Base-by-base conservation (phyloP, 2,329 filamentous ascomycete species). In the Trichophyton verrucosum region DNA sequence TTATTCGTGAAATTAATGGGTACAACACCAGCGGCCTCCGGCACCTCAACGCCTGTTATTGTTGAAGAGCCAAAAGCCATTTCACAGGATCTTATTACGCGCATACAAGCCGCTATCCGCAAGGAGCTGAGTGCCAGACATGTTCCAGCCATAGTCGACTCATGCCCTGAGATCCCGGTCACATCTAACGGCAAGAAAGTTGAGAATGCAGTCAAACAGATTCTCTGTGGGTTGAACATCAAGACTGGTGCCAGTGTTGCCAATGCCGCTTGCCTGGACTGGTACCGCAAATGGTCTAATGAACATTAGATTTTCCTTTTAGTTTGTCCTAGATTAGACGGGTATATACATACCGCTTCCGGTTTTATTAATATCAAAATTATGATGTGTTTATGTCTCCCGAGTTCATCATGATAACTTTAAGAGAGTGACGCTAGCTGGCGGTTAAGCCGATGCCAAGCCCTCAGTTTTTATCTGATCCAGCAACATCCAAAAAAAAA, bases 131-230 rank as follows among this genome's bases (percentile, higher is more conserved):
- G 89, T 67, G 88, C 90, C 3, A 82, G 94, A 59, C 94, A 99
- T 76, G 91, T 97, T 0, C 92, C 92, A 0, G 87, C 84, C 0
- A 77, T 96, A 0, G 80, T 97, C 17, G 89, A 91, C 65, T 85
- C 88, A 71, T 91, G 88, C 64, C 85, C 86, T 0, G 91, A 92
- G 42, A 94, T 99, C 17, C 94, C 92, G 0, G 86, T 91, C 66
- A 97, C 94, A 15, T 86, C 86, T 1, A 99, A 99, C 69, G 92
- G 92, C 59, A 99, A 99, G 79, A 99, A 97, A 85, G 89, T 99
- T 62, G 92, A 99, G 73, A 91, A 95, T 56, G 89, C 90, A 0
- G 92, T 97, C 4, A 97, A 97, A 78, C 91, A 96, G 75, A 96
- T 97, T 51, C 76, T 99, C 1, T 95, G 89, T 30, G 92, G 91